Conservation (phyloP, 2,329 filamentous ascomycete genomes). For the Bipolaris oryzae region DNA sequence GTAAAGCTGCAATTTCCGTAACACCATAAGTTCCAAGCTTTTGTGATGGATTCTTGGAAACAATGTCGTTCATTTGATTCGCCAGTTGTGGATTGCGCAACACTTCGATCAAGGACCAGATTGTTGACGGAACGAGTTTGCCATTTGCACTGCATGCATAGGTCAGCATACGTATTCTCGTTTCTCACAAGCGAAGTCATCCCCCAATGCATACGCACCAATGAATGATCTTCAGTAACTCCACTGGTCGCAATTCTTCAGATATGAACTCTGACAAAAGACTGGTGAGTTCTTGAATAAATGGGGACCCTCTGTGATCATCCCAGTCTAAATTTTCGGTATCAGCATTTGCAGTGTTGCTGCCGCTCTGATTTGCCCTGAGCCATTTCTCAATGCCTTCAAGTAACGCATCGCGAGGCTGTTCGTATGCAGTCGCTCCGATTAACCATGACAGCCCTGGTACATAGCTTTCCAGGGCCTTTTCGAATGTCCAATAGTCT, state of each 20-base stretch:
- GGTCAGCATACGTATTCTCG: slow-evolving; percentile 7
- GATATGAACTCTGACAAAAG: slow-evolving; percentile 12
- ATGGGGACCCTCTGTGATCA: slow-evolving; percentile 27
- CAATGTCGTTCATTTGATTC: slow-evolving; percentile 20
- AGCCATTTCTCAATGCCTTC: slow-evolving; percentile 34
- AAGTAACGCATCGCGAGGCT: slow-evolving; percentile 27
- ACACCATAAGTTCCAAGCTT: slow-evolving; percentile 25
- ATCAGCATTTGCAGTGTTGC: slow-evolving; percentile 19
- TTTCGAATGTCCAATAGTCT: slow-evolving; percentile 38
- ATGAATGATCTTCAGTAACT: slow-evolving; percentile 33
- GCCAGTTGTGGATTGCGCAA: slow-evolving; percentile 26
- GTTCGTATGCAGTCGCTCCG: slow-evolving; percentile 17
- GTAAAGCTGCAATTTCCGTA: slow-evolving; percentile 14
- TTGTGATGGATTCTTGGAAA: slow-evolving; percentile 17
- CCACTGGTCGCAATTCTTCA: slow-evolving; percentile 20
- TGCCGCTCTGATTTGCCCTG: slow-evolving; percentile 20
- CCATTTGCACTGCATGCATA: slow-evolving; percentile 22
- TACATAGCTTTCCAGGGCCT: slow-evolving; percentile 23
- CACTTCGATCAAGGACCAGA: slow-evolving; percentile 37
- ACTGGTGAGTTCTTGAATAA: slow-evolving; percentile 28
- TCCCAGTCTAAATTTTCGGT: slow-evolving; percentile 26
- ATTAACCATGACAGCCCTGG: slow-evolving; percentile 28
- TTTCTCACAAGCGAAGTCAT: neutral
- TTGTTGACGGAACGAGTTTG: slow-evolving; percentile 22
- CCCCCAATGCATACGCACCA: slow-evolving; percentile 19